Evolutionary conservation across 768 basidiomycete species (phyloP), one percentile per base, ranked within the genome.

Genomic region (Cyclocybe aegerita): DNA sequence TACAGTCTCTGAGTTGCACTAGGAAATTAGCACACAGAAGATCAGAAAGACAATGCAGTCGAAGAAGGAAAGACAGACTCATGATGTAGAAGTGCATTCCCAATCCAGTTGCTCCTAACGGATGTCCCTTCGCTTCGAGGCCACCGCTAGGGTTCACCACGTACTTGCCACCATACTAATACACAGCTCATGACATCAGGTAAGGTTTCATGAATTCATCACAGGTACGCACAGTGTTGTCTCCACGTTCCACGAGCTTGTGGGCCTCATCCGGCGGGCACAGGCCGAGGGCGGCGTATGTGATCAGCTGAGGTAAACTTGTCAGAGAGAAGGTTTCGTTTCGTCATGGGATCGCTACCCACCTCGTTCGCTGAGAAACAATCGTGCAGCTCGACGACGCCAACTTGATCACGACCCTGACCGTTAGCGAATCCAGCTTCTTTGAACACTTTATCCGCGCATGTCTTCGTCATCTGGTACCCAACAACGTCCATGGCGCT

Each of bases 1-100:
- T 59, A 86, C 87, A 90, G 37, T 83, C 72, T 38, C 88, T 78
- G 43, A 90, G 67, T 76, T 90, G 88, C 86, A 88, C 86, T 86
- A 57, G 14, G 49, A 41, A 33, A 45, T 35, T 29, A 44, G 9
- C 40, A 41, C 42, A 55, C 17, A 51, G 46, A 15, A 33, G 12
- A 35, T 47, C 3, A 16, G 12, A 43, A 17, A 29, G 6, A 39
- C 14, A 15, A 39, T 43, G 11, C 4, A 12, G 66, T 45, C 32
- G 36, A 16, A 31, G 6, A 16, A 38, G 15, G 9, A 33, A 36
- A 16, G 29, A 61, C 84, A 38, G 60, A 87, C 87, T 90, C 59
- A 84, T 80, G 54, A 91, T 87, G 60, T 89, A 91, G 67, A 90
- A 90, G 63, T 92, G 89, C 90, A 91, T 91, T 23, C 86, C 89